Evolutionary conservation across 495 filamentous ascomycete genomes (phyloP), one percentile per base, ranked within the genome.

Genomic region (Parachaetomium inaequale): DNA sequence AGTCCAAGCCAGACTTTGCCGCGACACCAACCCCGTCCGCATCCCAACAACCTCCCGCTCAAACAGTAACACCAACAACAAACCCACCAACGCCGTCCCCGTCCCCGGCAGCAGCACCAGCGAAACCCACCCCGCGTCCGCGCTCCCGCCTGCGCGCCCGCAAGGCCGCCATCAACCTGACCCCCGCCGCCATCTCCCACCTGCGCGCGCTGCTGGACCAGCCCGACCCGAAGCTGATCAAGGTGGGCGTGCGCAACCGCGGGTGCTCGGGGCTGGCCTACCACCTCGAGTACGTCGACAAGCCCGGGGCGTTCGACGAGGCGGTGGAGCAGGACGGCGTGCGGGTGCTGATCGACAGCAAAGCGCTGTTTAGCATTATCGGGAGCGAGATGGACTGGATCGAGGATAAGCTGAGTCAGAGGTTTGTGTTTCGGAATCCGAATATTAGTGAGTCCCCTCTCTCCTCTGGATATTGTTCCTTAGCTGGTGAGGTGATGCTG

Each of bases 351-450:
- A 91, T 98, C 57, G 94, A 98, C 76, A 92, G 89, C 77, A 98
- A 96, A 77, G 94, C 94, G 62, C 78, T 98, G 61, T 94, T 98
- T 68, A 96, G 91, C 71, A 96, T 98, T 46, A 96, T 98, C 72
- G 94, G 95, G 10, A 96, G 90, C 67, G 94, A 98, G 81, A 98
- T 98, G 94, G 94, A 98, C 71, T 98, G 93, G 93, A 84, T 93
- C 3, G 93, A 98, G 75, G 95, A 97, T 68, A 95, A 93, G 75
- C 72, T 98, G 68, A 95, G 85, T 71, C 82, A 87, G 70, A 80
- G 88, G 67, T 98, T 98, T 78, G 86, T 96, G 62, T 98, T 98
- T 75, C 85, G 85, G 70, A 98, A 98, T 76, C 94, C 94, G 32
- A 98, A 98, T 72, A 97, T 97, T 70, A 98, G 92, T 96, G 76